Evolutionary conservation across 176 grass and related monocot genomes (phyloP), one percentile per base, ranked within the genome.

Genomic region (Oryza coarctata): DNA sequence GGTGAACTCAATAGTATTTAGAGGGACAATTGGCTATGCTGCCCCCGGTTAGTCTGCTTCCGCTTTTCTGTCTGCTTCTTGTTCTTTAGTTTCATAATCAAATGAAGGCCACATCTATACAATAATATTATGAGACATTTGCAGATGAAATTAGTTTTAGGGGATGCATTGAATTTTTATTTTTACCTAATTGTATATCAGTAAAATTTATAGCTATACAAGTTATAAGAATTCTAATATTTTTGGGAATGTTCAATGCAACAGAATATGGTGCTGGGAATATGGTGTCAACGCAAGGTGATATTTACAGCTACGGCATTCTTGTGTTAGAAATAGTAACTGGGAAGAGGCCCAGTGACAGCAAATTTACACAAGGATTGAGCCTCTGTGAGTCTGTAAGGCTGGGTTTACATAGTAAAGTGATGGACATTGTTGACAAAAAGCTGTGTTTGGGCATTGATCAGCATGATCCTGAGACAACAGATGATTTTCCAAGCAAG

Each of bases 241-340:
- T 25, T 29, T 1, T 13, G 0, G 15, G 65, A 72, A 27, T 2
- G 4, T 33, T 67, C n/a, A 1, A 6, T 61, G 4, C 5, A 67
- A 73, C 55, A 91, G 80, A 82, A 29, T 82, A 92, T 47, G 83
- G 82, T 32, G 63, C 32, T 32, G 89, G 82, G 3, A 85, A 77
- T 9, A 64, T 33, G 31, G 86, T 57, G 0, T 88, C 85, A 0
- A 78, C 36, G 0, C 31, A 77, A 39, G 89, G 89, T 40, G 89
- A 87, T 6, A 71, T 82, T 39, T 85, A 82, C n/a, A 88, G 81
- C 15, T 91, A 63, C 15, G 82, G 82, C n/a, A 86, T 92, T 68
- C 61, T 92, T 1, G 29, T 92, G 3, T 35, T 92, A 35, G 90
- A 92, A 61, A 88, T 72, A 4, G 1, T 80, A 22, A 88, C 77